A percentile compares a stretch with the other conserved stretches of the same genome.
Conservation (phyloP, 345 rosid genomes). For the Angophora floribunda region DNA sequence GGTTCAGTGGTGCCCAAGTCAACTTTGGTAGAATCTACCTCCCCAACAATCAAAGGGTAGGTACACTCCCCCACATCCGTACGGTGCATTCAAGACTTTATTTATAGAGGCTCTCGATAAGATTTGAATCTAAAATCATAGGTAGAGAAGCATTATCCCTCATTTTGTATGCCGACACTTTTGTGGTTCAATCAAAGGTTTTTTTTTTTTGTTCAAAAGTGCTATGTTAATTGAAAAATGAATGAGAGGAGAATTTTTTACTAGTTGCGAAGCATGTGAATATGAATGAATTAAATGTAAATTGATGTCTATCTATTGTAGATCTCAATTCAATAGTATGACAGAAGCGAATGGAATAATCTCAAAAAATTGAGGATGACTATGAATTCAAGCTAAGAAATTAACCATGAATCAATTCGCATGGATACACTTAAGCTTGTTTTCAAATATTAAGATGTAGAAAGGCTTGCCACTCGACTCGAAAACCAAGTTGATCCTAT, state of each 20-base stretch:
- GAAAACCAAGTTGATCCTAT: neutral
- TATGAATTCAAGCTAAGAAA: fast-evolving
- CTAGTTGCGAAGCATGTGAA: too few species aligned
- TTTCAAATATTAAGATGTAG: neutral
- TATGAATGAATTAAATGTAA: too few species aligned
- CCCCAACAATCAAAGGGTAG: too few species aligned
- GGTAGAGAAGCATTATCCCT: neutral
- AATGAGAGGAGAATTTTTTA: too few species aligned
- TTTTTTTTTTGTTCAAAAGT: too few species aligned
- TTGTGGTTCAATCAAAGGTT: too few species aligned
- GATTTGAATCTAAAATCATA: neutral
- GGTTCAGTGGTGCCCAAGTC: too few species aligned
- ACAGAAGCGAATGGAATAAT: neutral
- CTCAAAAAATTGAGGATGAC: neutral
- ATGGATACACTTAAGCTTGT: neutral
- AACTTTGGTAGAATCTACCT: too few species aligned
- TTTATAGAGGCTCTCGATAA: neutral
- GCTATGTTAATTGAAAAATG: too few species aligned
- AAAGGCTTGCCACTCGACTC: neutral
- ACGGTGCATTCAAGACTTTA: neutral
- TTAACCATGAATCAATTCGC: neutral
- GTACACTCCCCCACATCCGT: neutral
- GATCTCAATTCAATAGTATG: too few species aligned
- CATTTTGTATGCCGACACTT: neutral
- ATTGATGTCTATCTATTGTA: too few species aligned